phyloP scores from a whole-genome alignment of 169 alveolate genomes.

The Plasmodium adleri region DNA sequence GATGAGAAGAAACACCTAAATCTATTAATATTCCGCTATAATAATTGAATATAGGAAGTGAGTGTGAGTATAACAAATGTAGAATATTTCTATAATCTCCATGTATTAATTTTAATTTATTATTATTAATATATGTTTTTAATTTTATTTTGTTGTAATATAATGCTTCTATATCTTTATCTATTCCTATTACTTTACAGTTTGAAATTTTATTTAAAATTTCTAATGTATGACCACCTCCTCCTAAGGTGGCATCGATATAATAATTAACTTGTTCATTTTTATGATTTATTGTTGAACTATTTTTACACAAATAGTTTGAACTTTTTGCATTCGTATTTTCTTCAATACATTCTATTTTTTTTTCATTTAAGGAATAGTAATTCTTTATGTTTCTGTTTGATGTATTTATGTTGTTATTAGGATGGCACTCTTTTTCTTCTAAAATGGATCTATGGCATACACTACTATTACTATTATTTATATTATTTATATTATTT shows the following conservation, averaged over 20 bases:
- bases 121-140: constrained; percentile 48
- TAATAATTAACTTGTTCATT: constrained; percentile 30
- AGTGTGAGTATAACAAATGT: constrained; percentile 64
- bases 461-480: too few species aligned
- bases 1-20: constrained; percentile 85
- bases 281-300: background rate
- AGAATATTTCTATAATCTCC: constrained; percentile 81
- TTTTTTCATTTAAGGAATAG: background rate
- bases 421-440: background rate
- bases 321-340: background rate
- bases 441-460: background rate
- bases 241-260: constrained; percentile 86
- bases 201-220: constrained; percentile 43
- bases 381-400: background rate
- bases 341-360: background rate
- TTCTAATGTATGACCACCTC: constrained; percentile 86
- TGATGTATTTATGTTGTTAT: background rate
- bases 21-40: constrained; percentile 84
- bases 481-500: too few species aligned
- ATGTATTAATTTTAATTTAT: constrained; percentile 70
- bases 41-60: constrained; percentile 79
- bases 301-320: background rate
- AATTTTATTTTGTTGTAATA: constrained; percentile 76
- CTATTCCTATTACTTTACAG: constrained; percentile 81
- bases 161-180: constrained; percentile 85